Conservation (phyloP, 768 basidiomycete species). For the Tricholoma matsutake region DNA sequence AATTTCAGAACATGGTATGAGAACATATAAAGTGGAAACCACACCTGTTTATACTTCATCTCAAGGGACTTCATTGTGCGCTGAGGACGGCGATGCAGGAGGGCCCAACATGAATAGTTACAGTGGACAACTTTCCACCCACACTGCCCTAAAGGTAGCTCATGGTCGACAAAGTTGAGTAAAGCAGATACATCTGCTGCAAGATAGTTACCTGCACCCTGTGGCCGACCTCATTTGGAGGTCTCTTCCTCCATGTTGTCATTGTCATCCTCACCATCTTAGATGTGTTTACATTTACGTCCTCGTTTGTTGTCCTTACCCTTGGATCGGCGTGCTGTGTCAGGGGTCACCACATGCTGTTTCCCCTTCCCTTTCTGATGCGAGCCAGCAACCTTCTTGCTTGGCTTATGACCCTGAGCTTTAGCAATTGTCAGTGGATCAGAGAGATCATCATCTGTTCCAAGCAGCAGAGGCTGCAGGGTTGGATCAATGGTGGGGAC, state of each 20-base stretch:
- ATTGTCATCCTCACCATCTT: conserved; percentile 5
- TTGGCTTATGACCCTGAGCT: neutral
- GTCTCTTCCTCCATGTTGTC: conserved; percentile 2
- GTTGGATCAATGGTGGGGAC: neutral
- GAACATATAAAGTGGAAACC: neutral
- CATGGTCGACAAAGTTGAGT: no score
- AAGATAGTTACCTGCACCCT: conserved; percentile 18
- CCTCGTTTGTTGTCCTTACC: conserved; percentile 4
- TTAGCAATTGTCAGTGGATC: conserved; percentile 1
- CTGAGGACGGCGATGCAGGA: neutral
- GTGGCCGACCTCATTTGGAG: conserved; percentile 11
- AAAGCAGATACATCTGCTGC: conserved; percentile 17
- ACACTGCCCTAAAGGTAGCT: conserved; percentile 19
- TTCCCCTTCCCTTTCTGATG: conserved; percentile 6
- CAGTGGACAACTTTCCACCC: neutral
- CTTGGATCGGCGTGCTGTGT: conserved; percentile 1
- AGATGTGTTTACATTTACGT: conserved; percentile 21
- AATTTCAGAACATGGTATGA: neutral
- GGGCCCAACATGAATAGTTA: neutral
- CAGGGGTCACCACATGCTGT: neutral
- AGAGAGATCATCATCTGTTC: conserved; percentile 4
- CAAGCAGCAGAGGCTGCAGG: conserved; percentile 1
- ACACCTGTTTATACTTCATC: neutral
- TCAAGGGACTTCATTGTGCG: neutral
- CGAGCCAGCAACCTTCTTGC: conserved; percentile 2